Conservation (phyloP, 345 rosid genomes). For the Bruguiera parviflora region DNA sequence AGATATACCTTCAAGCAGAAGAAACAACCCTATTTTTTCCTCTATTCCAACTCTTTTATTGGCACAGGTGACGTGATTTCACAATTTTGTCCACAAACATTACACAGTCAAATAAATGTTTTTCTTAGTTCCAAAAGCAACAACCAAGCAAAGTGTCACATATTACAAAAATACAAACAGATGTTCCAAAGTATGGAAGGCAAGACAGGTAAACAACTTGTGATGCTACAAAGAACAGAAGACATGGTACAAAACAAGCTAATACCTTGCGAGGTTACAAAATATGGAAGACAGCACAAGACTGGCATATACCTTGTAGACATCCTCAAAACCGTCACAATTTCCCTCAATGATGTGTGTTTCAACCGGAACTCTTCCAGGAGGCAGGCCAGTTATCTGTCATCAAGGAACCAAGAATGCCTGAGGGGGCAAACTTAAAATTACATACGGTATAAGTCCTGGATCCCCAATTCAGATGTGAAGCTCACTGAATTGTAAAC, state of each 20-base stretch:
- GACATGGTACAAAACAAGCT: not conserved
- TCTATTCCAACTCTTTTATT: not conserved
- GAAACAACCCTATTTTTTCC: not conserved
- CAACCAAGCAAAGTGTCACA: not conserved
- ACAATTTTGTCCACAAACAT: not conserved
- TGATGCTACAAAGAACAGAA: too few relatives aligned
- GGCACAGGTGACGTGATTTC: not conserved
- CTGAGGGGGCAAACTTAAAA: not conserved
- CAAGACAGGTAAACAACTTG: not conserved
- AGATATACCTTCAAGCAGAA: not conserved
- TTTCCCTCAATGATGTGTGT: conserved; percentile 64
- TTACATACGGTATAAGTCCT: not conserved
- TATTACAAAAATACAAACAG: not conserved
- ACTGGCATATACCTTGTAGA: conserved; percentile 52
- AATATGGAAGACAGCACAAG: not conserved
- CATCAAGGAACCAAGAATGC: conserved; percentile 14
- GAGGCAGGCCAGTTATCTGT: conserved; percentile 91
- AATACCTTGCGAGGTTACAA: not conserved
- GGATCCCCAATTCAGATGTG: not conserved
- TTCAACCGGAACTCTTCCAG: conserved; percentile 89
- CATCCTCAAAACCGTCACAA: conserved; percentile 52
- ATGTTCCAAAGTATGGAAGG: not conserved
- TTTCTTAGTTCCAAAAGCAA: not conserved
- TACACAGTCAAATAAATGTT: not conserved
- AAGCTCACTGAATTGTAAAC: not conserved